Evolutionary conservation across 805 yeast species (phyloP), one percentile per base, ranked within the genome.

Genomic region (Lachancea waltii): DNA sequence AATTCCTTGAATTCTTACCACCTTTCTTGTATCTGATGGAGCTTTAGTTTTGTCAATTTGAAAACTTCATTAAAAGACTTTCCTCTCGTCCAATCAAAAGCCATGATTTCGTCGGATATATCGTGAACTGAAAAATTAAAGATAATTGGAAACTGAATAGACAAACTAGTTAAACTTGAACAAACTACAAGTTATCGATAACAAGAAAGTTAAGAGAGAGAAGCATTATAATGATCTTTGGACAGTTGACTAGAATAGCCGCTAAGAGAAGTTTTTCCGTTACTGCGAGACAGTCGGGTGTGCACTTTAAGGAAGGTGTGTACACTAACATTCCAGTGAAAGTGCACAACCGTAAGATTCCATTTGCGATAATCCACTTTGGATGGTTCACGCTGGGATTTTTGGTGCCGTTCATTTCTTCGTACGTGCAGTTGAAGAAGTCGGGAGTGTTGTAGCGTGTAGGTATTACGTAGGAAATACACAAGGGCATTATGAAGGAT

Each of bases 291-390:
- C 41, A 42, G 29, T 44, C 59, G 38, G 68, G 65, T 35, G 71
- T 54, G 47, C 83, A 76, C 67, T 79, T 73, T 60, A 77, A 78
- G 54, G 82, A 76, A 58, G 97, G 97, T 58, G 79, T 81, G 33
- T 92, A 92, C 80, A 71, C 82, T 57, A 90, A 92, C 77, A 60
- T 90, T 48, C 98, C 98, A 50, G 92, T 90, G 79, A 78, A 78
- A 74, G 95, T 90, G 47, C 87, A 86, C 75, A 73, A 80, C 77
- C 87, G 95, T 75, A 83, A 79, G 70, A 74, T 90, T 49, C 97
- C 97, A 51, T 87, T 75, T 64, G 85, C 79, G 50, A 69, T 86
- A 37, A 73, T 81, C 50, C 95, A 82, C 72, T 81, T 84, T 73
- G 77, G 87, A 38, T 81, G 78, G 69, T 72, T 81, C 49, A 77